A percentile compares a stretch with the other conserved stretches of the same genome.
phyloP scores from a whole-genome alignment of 192 early-diverging fungal genomes.

The Entomortierella parvispora region DNA sequence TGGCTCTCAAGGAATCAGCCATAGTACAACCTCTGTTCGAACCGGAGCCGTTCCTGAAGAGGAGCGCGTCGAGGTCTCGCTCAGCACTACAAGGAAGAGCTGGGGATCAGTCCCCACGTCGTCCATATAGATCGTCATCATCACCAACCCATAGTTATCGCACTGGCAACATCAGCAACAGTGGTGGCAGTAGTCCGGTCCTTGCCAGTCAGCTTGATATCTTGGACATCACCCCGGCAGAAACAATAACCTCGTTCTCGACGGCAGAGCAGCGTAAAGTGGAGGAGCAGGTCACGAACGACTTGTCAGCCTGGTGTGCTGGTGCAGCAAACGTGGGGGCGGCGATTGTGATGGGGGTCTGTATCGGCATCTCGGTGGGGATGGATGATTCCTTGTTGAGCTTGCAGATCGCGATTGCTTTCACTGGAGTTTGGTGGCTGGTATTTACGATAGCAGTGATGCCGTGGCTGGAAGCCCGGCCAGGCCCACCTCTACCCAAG shows the following conservation, averaged over 20 bases:
- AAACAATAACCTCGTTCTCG: not conserved
- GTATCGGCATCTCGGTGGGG: conserved; percentile 48
- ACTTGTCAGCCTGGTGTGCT: conserved; percentile 53
- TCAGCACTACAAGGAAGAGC: too few species aligned
- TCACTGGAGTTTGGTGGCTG: conserved; percentile 63
- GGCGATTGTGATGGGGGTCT: conserved; percentile 14
- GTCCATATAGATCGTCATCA: not conserved
- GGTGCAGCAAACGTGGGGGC: conserved; percentile 37
- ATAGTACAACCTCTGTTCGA: too few species aligned
- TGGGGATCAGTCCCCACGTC: too few species aligned
- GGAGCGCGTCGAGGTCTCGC: too few species aligned
- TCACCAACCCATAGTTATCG: not conserved
- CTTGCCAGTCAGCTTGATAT: not conserved
- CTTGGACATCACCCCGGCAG: not conserved
- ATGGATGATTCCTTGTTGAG: conserved; percentile 43
- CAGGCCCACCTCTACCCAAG: conserved; percentile 58
- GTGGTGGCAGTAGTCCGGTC: not conserved
- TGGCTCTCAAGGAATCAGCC: not conserved
- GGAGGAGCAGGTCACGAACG: conserved; percentile 50
- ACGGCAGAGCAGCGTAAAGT: conserved; percentile 22
- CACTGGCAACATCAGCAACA: not conserved
- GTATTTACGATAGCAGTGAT: conserved; percentile 50
- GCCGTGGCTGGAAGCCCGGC: conserved; percentile 51
- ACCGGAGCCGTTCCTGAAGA: too few species aligned
- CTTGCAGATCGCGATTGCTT: conserved; percentile 51